Percentiles rank a stretch among this genome's conserved stretches.
These are phyloP conservation scores for Chaetothyriales sp. DNA, from an alignment of 2,329 filamentous ascomycete species.

Conservation along the genomic window DNA sequence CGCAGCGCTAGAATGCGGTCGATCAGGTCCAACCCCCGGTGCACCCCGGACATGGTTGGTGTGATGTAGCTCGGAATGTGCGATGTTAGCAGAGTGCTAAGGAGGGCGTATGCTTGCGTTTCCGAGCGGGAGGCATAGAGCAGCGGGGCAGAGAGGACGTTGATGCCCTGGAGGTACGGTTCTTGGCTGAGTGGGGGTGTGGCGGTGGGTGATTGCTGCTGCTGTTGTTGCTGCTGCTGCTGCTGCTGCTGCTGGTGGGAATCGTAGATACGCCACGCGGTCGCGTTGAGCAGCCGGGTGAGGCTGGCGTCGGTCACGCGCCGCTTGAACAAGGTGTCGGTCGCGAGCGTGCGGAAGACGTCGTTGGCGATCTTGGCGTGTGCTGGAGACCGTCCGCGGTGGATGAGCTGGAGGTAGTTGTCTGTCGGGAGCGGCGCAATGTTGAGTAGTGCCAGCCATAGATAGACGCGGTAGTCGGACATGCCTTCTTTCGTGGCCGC, in stretches of 20 bases:
- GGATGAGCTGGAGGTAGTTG: conserved; percentile 75
- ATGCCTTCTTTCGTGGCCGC: conserved; percentile 39
- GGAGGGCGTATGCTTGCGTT: conserved; percentile 83
- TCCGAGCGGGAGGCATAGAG: conserved; percentile 89
- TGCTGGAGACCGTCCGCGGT: conserved; percentile 82
- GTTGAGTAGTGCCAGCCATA: conserved; percentile 89
- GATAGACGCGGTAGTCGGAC: conserved; percentile 86
- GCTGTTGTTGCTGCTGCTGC: conserved; percentile 34
- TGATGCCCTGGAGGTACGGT: conserved; percentile 91
- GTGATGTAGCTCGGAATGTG: conserved; percentile 90
- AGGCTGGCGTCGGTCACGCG: conserved; percentile 90
- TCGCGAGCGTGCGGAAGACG: conserved; percentile 90
- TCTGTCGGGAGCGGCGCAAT: conserved; percentile 73
- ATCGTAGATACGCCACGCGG: conserved; percentile 73
- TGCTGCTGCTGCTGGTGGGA: too few relatives aligned
- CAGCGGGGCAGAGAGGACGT: conserved; percentile 89
- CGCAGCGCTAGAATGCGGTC: conserved; percentile 86
- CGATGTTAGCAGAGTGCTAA: conserved; percentile 69
- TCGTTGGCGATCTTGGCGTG: conserved; percentile 98
- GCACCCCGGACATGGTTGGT: conserved; percentile 93
- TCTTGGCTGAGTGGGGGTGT: conserved; percentile 19
- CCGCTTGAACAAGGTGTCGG: conserved; percentile 89
- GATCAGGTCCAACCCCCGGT: conserved; percentile 76
- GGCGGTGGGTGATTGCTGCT: conserved; percentile 40
- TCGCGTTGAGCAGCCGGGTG: conserved; percentile 83